A percentile compares a stretch with the other conserved stretches of the same genome.
Evolutionary conservation across 2,329 filamentous ascomycete species (phyloP).

Genomic region (Lachnellula arida): DNA sequence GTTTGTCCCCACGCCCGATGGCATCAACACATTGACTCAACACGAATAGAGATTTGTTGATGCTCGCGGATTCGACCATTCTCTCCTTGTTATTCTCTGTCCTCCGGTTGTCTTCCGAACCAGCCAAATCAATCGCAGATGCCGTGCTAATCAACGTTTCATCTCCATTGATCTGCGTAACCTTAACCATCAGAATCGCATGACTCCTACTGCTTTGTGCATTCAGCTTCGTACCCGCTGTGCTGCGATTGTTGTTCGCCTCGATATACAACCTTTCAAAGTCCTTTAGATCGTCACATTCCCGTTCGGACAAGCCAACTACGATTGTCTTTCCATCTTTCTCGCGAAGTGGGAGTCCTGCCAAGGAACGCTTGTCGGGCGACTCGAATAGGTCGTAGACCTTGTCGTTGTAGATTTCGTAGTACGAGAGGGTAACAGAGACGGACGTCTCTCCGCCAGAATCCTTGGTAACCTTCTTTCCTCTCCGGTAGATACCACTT

Average conservation of each 20-base stretch:
- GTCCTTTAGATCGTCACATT: conserved; percentile 80
- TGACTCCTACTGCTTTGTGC: conserved; percentile 87
- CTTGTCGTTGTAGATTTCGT: conserved; percentile 96
- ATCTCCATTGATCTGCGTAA: conserved; percentile 69
- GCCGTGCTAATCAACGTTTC: conserved; percentile 72
- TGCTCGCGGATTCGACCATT: conserved; percentile 90
- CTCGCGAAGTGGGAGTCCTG: conserved; percentile 77
- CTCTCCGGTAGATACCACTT: conserved; percentile 78
- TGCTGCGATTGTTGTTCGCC: conserved; percentile 85
- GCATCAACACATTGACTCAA: conserved; percentile 93
- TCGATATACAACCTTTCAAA: conserved; percentile 89
- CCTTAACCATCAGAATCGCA: conserved; percentile 84
- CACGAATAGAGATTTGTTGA: conserved; percentile 96
- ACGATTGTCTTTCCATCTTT: conserved; percentile 84
- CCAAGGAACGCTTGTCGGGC: conserved; percentile 70
- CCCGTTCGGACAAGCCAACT: conserved; percentile 76
- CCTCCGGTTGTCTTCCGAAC: conserved; percentile 89
- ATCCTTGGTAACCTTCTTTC: conserved; percentile 82
- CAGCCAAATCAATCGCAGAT: conserved; percentile 90
- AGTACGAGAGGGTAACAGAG: conserved; percentile 77
- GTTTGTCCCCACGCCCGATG: conserved; percentile 68
- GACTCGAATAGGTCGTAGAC: conserved; percentile 88
- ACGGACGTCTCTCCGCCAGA: conserved; percentile 65
- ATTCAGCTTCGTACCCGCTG: conserved; percentile 86
- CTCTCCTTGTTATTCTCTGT: conserved; percentile 93